phyloP scores from a whole-genome alignment of 23 red algal species.

The Gracilaria gracilis region DNA sequence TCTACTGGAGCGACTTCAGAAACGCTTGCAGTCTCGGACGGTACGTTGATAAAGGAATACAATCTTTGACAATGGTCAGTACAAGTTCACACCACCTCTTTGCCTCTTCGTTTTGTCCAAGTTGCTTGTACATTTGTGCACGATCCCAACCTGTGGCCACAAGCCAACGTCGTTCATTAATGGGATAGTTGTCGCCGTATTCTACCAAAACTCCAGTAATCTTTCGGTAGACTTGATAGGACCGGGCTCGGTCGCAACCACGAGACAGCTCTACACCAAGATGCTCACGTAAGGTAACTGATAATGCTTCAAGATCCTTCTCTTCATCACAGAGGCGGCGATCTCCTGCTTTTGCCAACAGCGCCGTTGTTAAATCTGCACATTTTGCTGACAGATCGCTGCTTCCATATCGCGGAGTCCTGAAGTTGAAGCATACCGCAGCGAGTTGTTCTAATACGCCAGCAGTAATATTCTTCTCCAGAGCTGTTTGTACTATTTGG shows the following conservation, averaged over 20 bases:
- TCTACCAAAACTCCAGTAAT: conserved; percentile 49
- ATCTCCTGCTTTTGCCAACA: conserved; percentile 54
- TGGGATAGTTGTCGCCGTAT: conserved; percentile 48
- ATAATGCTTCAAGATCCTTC: conserved; percentile 37
- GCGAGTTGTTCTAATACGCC: conserved; percentile 65
- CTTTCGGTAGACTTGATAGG: conserved; percentile 40
- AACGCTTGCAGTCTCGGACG: conserved; percentile 37
- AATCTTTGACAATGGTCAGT: conserved; percentile 18
- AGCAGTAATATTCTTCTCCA: neutral
- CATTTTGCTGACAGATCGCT: conserved; percentile 18
- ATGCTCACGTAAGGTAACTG: conserved; percentile 57
- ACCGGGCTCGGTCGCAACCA: conserved; percentile 4
- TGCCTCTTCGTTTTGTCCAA: conserved; percentile 60
- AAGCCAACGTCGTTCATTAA: conserved; percentile 63
- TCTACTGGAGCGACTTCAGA: neutral
- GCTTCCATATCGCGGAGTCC: neutral
- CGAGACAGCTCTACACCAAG: conserved; percentile 65
- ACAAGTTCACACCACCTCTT: conserved; percentile 57
- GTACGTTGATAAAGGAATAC: conserved; percentile 39
- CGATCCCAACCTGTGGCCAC: conserved; percentile 69
- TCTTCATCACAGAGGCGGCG: conserved; percentile 33
- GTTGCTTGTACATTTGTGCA: conserved; percentile 59
- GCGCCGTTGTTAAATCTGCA: conserved; percentile 40
- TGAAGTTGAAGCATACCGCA: conserved; percentile 51
- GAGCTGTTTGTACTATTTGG: conserved; percentile 25